Conservation (phyloP, 495 filamentous ascomycete species). For the Collariella sp. region DNA sequence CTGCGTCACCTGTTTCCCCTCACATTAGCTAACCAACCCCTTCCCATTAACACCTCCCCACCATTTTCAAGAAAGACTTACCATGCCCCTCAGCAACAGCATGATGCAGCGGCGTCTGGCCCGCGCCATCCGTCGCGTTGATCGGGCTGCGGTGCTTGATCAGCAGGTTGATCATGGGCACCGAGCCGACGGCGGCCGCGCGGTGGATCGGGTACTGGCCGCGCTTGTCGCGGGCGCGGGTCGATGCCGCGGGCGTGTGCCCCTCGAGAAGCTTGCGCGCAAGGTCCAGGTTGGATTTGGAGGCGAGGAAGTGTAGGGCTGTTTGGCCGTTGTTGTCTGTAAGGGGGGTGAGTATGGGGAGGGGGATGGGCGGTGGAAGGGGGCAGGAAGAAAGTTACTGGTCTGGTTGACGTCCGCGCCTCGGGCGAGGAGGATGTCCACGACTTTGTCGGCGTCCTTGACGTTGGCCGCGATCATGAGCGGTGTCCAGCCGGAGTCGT, state of each 20-base stretch:
- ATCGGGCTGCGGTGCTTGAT: slow-evolving; percentile 73
- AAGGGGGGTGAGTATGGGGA: not conserved
- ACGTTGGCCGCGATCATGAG: slow-evolving; percentile 88
- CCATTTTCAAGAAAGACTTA: slow-evolving; percentile 15
- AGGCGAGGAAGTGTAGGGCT: slow-evolving; percentile 83
- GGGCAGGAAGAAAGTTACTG: slow-evolving; percentile 39
- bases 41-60: not conserved
- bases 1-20: slow-evolving; percentile 54
- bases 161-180: slow-evolving; percentile 74
- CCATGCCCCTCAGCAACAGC: slow-evolving; percentile 88
- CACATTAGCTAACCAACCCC: not conserved
- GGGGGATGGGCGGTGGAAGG: not conserved
- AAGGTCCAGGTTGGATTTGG: slow-evolving; percentile 74
- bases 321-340: slow-evolving; percentile 38
- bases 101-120: slow-evolving; percentile 86
- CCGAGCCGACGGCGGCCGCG: slow-evolving; percentile 80
- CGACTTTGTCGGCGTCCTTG: slow-evolving; percentile 56
- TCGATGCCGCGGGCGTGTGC: slow-evolving; percentile 61
- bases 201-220: slow-evolving; percentile 83
- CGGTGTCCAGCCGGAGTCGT: slow-evolving; percentile 87
- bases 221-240: slow-evolving; percentile 74
- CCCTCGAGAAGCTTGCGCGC: slow-evolving; percentile 64
- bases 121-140: slow-evolving; percentile 76
- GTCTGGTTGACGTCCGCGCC: slow-evolving; percentile 76
- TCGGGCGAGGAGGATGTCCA: slow-evolving; percentile 69